Base-by-base conservation (phyloP, 2,329 filamentous ascomycete species). In the Hymenoscyphus repandus region DNA sequence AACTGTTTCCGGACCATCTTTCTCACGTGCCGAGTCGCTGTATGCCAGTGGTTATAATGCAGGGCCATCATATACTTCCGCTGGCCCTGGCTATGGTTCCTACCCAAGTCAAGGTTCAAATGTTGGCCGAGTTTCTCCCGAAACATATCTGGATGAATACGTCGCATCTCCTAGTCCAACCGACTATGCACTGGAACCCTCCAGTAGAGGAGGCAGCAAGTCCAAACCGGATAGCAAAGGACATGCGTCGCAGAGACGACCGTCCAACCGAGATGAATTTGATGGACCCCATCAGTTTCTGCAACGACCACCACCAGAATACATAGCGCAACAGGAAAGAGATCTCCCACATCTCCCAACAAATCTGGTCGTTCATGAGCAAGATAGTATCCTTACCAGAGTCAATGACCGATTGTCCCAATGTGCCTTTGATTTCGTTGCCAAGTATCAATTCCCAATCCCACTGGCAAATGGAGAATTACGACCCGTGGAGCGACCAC, bases 381-480 rank as follows among this genome's bases (percentile, higher is more conserved):
- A 95, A 74, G 88, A 93, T 71, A 80, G 79, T 64, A 87, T 95
- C 61, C 74, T 93, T 51, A 81, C 80, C 50, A 80, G 85, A 68
- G 88, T 93, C 69, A 93, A 93, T 72, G 88, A 92, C 70, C 80
- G 88, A 55, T 75, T 95, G 41, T 90, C 88, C 20, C 86, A 87
- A 68, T 93, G 88, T 68, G 89, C 88, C 31, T 95, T 86, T 75
- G 88, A 95, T 70, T 95, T 95, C 69, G 85, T 95, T 62, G 89
- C 89, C 62, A 90, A 90, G 70, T 93, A 93, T 68, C 88, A 92
- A 69, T 95, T 95, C 66, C 89, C 89, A 11, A 90, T 95, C 60
- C 89, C 89, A 10, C 71, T 93, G 62, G 88, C 89, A 32, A 61
- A 62, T 52, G 61, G 59, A 68, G 87, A 92, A 67, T 90, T 90